Evolutionary conservation across 495 filamentous ascomycete genomes (phyloP).

Genomic region (Trichoderma asperelloides): DNA sequence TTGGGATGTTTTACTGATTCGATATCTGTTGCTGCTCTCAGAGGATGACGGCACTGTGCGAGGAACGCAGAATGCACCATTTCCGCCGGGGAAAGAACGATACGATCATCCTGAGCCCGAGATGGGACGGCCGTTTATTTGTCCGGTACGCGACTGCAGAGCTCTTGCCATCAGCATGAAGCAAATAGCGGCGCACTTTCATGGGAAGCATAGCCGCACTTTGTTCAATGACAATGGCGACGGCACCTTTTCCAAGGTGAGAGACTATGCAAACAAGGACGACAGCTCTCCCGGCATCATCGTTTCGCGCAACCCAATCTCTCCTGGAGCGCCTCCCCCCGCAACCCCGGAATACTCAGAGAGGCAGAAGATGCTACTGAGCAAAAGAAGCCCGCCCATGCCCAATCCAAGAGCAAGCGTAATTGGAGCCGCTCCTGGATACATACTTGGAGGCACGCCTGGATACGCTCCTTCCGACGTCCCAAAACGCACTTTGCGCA

Average conservation of each 20-base stretch:
- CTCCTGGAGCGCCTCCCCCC: conserved; percentile 10
- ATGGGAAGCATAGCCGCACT: conserved; percentile 15
- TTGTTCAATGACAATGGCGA: conserved; percentile 28
- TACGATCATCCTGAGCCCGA: not conserved
- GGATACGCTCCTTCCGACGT: not conserved
- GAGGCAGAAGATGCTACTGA: not conserved
- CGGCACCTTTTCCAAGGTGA: conserved; percentile 24
- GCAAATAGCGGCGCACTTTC: not conserved
- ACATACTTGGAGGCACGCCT: not conserved
- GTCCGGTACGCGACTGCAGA: conserved; percentile 8
- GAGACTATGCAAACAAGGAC: conserved; percentile 8
- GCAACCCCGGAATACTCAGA: not conserved
- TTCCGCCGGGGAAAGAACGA: not conserved
- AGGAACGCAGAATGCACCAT: not conserved
- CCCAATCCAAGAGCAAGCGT: not conserved
- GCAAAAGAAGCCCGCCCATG: not conserved
- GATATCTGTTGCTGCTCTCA: not conserved
- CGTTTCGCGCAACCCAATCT: conserved; percentile 10
- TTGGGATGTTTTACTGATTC: not conserved
- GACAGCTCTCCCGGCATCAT: conserved; percentile 6
- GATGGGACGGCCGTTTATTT: not conserved
- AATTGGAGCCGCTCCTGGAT: not conserved
- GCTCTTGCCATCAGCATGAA: not conserved
- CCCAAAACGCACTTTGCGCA: not conserved
- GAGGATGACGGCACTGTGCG: not conserved